Evolutionary conservation across 352 stramenopile genomes (phyloP).

Genomic region (Paralagenidium karlingii): DNA sequence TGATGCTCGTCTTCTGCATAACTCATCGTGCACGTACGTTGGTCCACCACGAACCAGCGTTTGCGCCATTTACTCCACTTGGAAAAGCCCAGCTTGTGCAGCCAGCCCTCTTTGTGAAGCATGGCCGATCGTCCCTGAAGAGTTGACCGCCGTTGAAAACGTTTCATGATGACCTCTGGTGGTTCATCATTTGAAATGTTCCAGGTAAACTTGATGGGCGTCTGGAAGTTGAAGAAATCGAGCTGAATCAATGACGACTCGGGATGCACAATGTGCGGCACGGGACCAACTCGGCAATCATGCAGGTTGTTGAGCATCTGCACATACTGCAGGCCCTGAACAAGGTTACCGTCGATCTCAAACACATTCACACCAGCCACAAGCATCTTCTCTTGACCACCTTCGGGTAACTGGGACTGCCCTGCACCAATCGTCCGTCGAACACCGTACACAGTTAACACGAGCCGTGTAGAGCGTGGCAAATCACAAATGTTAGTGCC

Average conservation of each 20-base stretch:
- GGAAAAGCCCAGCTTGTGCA: constrained; percentile 70
- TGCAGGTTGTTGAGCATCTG: constrained; percentile 78
- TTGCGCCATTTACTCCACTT: constrained; percentile 58
- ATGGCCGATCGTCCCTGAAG: constrained; percentile 36
- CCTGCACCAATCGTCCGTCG: constrained; percentile 36
- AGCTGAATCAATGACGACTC: constrained; percentile 62
- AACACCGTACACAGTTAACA: constrained; percentile 58
- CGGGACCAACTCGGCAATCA: constrained; percentile 44
- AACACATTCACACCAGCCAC: constrained; percentile 76
- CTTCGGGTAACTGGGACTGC: constrained; percentile 4
- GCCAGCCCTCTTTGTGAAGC: constrained; percentile 70
- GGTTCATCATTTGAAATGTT: constrained; percentile 13
- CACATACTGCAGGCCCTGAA: constrained; percentile 55
- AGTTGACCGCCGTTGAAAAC: constrained; percentile 31
- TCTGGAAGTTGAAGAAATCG: constrained; percentile 48
- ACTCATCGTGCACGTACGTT: constrained; percentile 64
- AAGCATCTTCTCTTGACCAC: constrained; percentile 53
- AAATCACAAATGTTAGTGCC: constrained; percentile 59
- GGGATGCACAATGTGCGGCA: constrained; percentile 57
- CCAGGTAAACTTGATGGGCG: constrained; percentile 69
- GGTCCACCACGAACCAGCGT: constrained; percentile 71
- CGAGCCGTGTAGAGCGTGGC: constrained; percentile 58
- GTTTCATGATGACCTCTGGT: constrained; percentile 11
- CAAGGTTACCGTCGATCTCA: constrained; percentile 54
- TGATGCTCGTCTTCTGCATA: constrained; percentile 57